Base-by-base conservation (phyloP, 2,329 filamentous ascomycete genomes). In the Alternaria atra region DNA sequence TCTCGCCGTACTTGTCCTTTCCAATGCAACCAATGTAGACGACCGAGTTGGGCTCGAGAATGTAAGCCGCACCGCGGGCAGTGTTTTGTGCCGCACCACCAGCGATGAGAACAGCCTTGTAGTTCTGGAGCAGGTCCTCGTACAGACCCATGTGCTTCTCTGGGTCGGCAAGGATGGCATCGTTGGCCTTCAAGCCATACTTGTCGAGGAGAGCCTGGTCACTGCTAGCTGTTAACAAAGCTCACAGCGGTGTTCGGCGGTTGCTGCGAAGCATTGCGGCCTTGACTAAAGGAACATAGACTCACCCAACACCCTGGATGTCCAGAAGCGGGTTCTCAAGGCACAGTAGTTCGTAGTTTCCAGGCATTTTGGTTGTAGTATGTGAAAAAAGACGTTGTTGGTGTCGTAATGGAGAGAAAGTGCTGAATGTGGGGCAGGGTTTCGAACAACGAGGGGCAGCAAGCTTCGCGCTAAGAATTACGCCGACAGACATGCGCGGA, bases 241-340 rank as follows among this genome's bases (percentile, higher is more conserved):
- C 58, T 61, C 32, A 54, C 52, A 55, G 17, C n/a, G 57, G 60
- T 64, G 46, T 56, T 67, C 44, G 40, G 47, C 44, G 35, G 6
- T 29, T 34, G 44, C 25, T 23, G 32, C 40, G 47, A 39, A 53
- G 51, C 13, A 58, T 42, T 30, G 17, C 15, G 25, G 17, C 5
- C 23, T 9, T 20, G 39, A 40, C 12, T 15, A 20, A 13, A 23
- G 10, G 35, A 32, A 32, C 8, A 55, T 50, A 12, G 35, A 79
- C 83, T 66, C 81, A 89, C 88, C 87, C 88, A 73, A 85, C 80
- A 73, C 91, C 95, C 84, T 97, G 94, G 80, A 99, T 99, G 80
- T 99, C 94, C 75, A 99, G 91, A 74, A 99, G 90, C 80, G 95
- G 95, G 83, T 99, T 99, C 90, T 97, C 95, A 75, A 99, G 84